Evolutionary conservation across 2,329 filamentous ascomycete species (phyloP).

Genomic region (Aspergillus quadrilineatus): DNA sequence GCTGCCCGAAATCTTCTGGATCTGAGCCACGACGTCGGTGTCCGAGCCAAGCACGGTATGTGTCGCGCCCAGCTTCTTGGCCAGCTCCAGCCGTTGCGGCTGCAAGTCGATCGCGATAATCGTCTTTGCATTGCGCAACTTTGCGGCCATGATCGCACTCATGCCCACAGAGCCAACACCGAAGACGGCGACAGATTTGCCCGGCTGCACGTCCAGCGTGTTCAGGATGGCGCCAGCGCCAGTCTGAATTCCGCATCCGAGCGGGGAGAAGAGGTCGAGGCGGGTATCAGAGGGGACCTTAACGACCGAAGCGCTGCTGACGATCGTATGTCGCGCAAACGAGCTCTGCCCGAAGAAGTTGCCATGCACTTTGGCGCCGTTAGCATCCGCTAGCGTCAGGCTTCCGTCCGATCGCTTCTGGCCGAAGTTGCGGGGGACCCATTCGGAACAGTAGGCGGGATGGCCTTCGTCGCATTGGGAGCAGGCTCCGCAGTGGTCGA

Average conservation of each 20-base stretch:
- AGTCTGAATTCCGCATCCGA: constrained; percentile 36
- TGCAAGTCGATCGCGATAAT: constrained; percentile 31
- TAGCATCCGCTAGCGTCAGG: background rate
- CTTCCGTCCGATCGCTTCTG: constrained; percentile 16
- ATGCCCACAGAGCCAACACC: constrained; percentile 36
- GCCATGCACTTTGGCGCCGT: constrained; percentile 16
- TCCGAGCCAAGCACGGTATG: constrained; percentile 21
- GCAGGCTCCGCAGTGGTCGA: constrained; percentile 22
- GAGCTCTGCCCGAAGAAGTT: constrained; percentile 42
- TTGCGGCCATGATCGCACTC: constrained; percentile 34
- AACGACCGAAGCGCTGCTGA: constrained; percentile 29
- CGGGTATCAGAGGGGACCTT: constrained; percentile 20
- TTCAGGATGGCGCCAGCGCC: constrained; percentile 30
- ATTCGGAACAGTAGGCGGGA: constrained; percentile 21
- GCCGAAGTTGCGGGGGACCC: constrained; percentile 17
- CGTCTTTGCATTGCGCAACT: constrained; percentile 17
- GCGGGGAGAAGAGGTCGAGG: constrained; percentile 18
- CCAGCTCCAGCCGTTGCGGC: constrained; percentile 22
- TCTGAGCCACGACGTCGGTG: constrained; percentile 10
- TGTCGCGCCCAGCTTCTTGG: constrained; percentile 29
- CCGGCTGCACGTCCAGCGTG: constrained; percentile 16
- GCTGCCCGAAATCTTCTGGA: constrained; percentile 2
- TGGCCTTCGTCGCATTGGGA: constrained; percentile 15
- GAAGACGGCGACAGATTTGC: constrained; percentile 28
- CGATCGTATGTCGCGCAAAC: constrained; percentile 22